Conservation (phyloP, 202 grass and related monocot genomes). For the Zizania palustris region DNA sequence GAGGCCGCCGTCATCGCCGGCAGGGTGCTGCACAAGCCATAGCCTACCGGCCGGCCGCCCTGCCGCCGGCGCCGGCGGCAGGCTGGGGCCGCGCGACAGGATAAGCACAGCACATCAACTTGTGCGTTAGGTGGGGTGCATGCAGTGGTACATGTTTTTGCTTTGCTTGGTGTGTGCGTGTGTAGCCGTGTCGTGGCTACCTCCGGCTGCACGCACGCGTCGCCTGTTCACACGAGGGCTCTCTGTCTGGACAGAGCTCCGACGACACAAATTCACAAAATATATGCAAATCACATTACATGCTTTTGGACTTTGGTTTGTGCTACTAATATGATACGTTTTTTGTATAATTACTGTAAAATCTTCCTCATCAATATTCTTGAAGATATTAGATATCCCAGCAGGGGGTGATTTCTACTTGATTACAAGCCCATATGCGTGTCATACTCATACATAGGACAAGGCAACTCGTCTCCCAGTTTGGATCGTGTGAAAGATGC, state of each 20-base stretch:
- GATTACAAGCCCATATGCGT: no score
- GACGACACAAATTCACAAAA: conserved; percentile 1
- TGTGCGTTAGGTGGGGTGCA: conserved; percentile 30
- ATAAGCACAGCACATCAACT: not conserved
- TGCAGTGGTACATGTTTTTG: conserved; percentile 47
- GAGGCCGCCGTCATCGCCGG: conserved; percentile 88
- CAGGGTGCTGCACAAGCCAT: conserved; percentile 85
- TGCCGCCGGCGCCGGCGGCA: no score
- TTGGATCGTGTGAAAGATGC: not conserved
- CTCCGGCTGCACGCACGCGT: conserved; percentile 8
- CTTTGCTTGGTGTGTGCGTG: conserved; percentile 3
- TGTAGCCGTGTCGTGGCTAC: not conserved
- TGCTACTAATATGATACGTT: no score
- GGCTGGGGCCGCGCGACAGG: conserved; percentile 15
- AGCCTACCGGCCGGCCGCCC: conserved; percentile 6
- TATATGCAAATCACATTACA: conserved; percentile 26
- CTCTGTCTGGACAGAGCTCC: not conserved
- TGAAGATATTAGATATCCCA: not conserved
- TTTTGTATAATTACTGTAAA: no score
- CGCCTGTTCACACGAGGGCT: conserved; percentile 32
- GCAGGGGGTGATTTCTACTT: no score
- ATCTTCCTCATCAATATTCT: no score
- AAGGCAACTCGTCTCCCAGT: not conserved
- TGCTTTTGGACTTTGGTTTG: conserved; percentile 10
- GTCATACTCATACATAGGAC: not conserved